Percentiles rank a stretch among this genome's conserved stretches.
phyloP scores from a whole-genome alignment of 768 basidiomycete genomes.

The Boletus rubescentipes region DNA sequence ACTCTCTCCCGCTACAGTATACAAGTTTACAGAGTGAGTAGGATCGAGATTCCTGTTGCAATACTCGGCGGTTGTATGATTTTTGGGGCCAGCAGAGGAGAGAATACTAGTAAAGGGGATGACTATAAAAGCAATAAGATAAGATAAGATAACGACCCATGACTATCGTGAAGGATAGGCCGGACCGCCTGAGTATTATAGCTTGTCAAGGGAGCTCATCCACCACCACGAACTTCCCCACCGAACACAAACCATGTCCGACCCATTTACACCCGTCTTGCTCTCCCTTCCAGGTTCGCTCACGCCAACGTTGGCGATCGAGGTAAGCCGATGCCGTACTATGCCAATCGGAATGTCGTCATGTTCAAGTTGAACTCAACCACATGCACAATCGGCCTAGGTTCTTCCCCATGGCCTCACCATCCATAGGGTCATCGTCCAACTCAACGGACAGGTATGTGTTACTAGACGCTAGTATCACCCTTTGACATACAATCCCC shows the following conservation, averaged over 20 bases:
- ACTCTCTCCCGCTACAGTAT: slow-evolving; percentile 18
- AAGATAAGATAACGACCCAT: slow-evolving; percentile 12
- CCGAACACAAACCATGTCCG: slow-evolving; percentile 29
- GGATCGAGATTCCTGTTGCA: too few species aligned
- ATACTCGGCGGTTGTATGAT: too few species aligned
- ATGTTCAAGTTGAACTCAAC: not conserved
- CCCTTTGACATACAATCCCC: not conserved
- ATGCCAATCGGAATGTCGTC: not conserved
- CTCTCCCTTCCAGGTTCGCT: slow-evolving; percentile 50
- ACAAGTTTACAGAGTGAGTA: slow-evolving; percentile 28
- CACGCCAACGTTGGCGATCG: slow-evolving; percentile 60
- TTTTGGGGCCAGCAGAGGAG: too few species aligned
- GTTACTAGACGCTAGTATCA: too few species aligned
- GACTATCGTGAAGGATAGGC: too few species aligned
- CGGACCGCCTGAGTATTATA: not conserved
- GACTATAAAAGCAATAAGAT: too few species aligned
- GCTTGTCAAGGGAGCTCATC: not conserved
- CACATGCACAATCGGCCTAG: slow-evolving; percentile 30
- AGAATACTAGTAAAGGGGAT: too few species aligned
- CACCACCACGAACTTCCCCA: not conserved
- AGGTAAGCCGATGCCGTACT: slow-evolving; percentile 40
- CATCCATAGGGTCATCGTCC: slow-evolving; percentile 64
- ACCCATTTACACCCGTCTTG: slow-evolving; percentile 48
- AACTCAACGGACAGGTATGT: slow-evolving; percentile 62
- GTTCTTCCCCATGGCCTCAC: slow-evolving; percentile 68